A percentile compares a stretch with the other conserved stretches of the same genome.
phyloP scores from a whole-genome alignment of 2,329 filamentous ascomycete genomes.

The Zasmidium cellare region DNA sequence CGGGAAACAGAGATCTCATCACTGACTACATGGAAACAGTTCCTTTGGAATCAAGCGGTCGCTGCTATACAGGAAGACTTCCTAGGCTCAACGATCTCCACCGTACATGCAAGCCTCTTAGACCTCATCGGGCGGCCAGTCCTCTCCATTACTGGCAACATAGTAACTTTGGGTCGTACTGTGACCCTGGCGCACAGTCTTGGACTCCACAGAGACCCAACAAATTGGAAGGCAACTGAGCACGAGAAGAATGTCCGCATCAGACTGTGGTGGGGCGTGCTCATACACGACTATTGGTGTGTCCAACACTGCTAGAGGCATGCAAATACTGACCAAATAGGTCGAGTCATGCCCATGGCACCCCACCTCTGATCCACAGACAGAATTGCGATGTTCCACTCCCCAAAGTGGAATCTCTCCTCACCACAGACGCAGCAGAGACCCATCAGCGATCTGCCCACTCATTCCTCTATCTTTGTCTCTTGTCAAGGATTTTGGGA shows the following conservation, averaged over 20 bases:
- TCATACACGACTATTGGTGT: constrained; percentile 58
- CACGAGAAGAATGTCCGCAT: constrained; percentile 54
- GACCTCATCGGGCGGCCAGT: constrained; percentile 45
- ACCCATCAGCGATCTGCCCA: constrained; percentile 39
- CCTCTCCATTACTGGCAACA: constrained; percentile 47
- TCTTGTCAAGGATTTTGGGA: constrained; percentile 46
- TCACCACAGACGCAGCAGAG: constrained; percentile 19
- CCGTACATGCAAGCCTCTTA: constrained; percentile 40
- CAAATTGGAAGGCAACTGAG: constrained; percentile 52
- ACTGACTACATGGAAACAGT: constrained; percentile 13
- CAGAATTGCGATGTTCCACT: constrained; percentile 58
- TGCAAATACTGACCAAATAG: constrained; percentile 29
- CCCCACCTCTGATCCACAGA: constrained; percentile 54
- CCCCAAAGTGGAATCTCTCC: constrained; percentile 48
- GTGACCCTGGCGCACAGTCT: constrained; percentile 57
- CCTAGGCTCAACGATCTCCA: constrained; percentile 41
- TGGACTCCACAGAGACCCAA: constrained; percentile 57
- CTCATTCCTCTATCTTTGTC: constrained; percentile 56
- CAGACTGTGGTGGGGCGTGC: constrained; percentile 58
- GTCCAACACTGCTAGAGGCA: neutral
- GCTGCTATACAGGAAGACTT: constrained; percentile 45
- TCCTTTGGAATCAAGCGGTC: constrained; percentile 45
- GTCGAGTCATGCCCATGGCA: constrained; percentile 58
- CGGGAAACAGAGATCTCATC: neutral
- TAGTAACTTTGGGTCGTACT: constrained; percentile 54